Conservation (phyloP, 768 basidiomycete species). For the Suillus subaureus region DNA sequence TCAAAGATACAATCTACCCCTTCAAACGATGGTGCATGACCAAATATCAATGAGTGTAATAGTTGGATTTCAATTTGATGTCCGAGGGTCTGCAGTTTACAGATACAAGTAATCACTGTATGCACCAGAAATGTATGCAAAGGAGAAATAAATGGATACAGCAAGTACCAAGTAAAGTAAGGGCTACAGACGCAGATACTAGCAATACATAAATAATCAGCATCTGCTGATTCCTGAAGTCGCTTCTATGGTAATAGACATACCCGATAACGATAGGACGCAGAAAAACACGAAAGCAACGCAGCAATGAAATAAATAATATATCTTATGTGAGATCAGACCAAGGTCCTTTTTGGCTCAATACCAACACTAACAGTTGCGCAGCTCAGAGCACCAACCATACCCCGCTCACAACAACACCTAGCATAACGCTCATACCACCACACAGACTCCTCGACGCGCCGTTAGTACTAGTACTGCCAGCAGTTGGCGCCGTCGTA, state of each 20-base stretch:
- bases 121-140: background rate
- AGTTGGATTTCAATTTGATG: too few species aligned
- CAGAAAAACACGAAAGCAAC: background rate
- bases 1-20: too few species aligned
- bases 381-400: background rate
- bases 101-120: background rate
- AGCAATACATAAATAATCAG: background rate
- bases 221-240: background rate
- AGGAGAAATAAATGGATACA: background rate
- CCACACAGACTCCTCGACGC: conserved; percentile 15
- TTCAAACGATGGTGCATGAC: too few species aligned
- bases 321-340: background rate
- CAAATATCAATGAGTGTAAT: too few species aligned
- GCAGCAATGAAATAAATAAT: background rate
- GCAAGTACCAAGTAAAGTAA: background rate
- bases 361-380: background rate
- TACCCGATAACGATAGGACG: background rate
- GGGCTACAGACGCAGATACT: background rate
- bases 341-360: background rate
- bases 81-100: background rate
- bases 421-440: conserved; percentile 11
- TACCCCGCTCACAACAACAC: conserved; percentile 1
- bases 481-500: background rate
- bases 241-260: background rate
- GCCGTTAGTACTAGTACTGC: conserved; percentile 17